phyloP scores from a whole-genome alignment of 2,329 filamentous ascomycete species.

The Penicillium hordei region DNA sequence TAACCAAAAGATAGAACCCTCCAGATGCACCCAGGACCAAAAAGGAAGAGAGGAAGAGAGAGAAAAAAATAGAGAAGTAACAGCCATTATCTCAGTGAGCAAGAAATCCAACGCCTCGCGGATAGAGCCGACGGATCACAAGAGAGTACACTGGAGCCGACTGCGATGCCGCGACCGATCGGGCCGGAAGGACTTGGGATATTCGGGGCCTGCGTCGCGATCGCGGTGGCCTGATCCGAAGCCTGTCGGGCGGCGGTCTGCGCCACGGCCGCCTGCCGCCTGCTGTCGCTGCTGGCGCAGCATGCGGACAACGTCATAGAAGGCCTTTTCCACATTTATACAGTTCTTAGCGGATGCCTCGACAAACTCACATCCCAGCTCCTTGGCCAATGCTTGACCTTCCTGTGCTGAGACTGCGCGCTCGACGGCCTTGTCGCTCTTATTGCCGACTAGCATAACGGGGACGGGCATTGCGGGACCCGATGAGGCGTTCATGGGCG shows the following conservation, averaged over 20 bases:
- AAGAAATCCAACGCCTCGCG: constrained; percentile 7
- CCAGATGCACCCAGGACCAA: constrained; percentile 30
- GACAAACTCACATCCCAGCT: constrained; percentile 93
- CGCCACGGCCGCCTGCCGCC: constrained; percentile 36
- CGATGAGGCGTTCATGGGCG: constrained; percentile 48
- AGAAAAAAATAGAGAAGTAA: constrained; percentile 9
- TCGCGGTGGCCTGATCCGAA: constrained; percentile 37
- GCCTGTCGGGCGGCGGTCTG: constrained; percentile 40
- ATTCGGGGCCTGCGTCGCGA: constrained; percentile 40
- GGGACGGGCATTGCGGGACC: constrained; percentile 67
- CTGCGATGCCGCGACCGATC: constrained; percentile 42
- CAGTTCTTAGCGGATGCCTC: constrained; percentile 97
- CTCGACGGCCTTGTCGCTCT: constrained; percentile 94
- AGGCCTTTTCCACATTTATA: constrained; percentile 97
- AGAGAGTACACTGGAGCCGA: constrained; percentile 38
- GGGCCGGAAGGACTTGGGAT: constrained; percentile 41
- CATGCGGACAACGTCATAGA: constrained; percentile 94
- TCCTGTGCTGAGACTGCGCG: constrained; percentile 96
- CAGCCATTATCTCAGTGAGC: constrained; percentile 11
- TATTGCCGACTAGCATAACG: constrained; percentile 98
- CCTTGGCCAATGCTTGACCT: constrained; percentile 84
- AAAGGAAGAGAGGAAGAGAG: constrained; percentile 15
- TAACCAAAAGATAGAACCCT: constrained; percentile 30
- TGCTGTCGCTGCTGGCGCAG: constrained; percentile 76
- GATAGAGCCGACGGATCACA: constrained; percentile 33